Base-by-base conservation (phyloP, 805 yeast species). In the Kodamaea fukazawae region DNA sequence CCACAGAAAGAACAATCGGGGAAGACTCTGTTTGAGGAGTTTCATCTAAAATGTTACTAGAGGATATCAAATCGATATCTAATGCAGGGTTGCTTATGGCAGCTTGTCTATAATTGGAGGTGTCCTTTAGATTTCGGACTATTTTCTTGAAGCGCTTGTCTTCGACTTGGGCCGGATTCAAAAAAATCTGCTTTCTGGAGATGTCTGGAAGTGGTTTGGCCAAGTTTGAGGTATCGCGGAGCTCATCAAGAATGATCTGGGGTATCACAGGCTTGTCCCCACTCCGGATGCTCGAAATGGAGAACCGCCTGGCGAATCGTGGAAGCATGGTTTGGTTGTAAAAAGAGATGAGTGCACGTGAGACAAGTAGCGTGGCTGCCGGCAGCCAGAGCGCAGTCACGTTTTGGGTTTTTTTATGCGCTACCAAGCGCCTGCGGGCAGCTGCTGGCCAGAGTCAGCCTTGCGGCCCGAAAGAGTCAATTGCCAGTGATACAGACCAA, bases 121-220 rank as follows among this genome's bases (percentile, higher is more conserved):
- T 38, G 14, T 26, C 31, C 29, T 43, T 43, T 10, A 51, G 32
- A 12, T 42, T 44, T 12, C 46, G 33, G 1, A 44, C 51, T 10
- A 49, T 42, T 32, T 43, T 43, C 22, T 43, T 41, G 34, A 47
- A 49, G 18, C 49, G 42, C 22, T 34, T 44, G 34, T 53, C 56
- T 12, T 41, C 43, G 22, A 50, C 47, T 30, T 53, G 42, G 13
- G 42, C 41, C 7, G 56, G 56, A 22, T 49, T 42, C 28, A 53
- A 40, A 30, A 47, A 45, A 42, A 47, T 45, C 37, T 45, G 49
- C 28, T 44, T 44, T 32, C 25, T 37, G 23, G 16, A 35, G 9
- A 28, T 36, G 18, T 34, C 13, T 15, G 35, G 38, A 8, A 16
- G 28, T 32, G 40, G 36, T 4, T 14, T 28, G 3, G 47, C 44